Base-by-base conservation (phyloP, 2,329 filamentous ascomycete species). In the Exophiala oligosperma region DNA sequence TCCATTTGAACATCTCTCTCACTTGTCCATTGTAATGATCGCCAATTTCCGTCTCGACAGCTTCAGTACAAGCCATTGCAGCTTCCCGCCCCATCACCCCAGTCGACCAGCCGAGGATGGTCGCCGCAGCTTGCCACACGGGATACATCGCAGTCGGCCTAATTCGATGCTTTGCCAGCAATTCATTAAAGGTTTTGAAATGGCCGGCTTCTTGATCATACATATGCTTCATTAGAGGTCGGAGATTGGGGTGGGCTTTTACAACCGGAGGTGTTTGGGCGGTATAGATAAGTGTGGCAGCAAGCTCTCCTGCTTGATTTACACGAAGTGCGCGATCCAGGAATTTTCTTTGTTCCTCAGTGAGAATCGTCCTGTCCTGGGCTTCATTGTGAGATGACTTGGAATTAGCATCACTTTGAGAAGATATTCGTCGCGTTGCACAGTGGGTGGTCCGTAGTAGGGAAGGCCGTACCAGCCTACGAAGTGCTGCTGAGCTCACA, bases 31-130 rank as follows among this genome's bases (percentile, higher is more conserved):
- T 97, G 73, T 99, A 99, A 76, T 99, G 94, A 28, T 86, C 86
- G 2, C 94, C 94, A 63, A 99, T 99, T 78, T 97, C 94, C 5
- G 93, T 99, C 80, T 99, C 94, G 1, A 99, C 93, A 1, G 94
- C 94, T 76, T 99, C 94, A 0, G 94, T 97, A 72, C 94, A 99
- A 11, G 94, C 94, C 94, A 99, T 99, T 37, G 94, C 93, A 1
- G 93, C 92, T 76, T 97, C 92, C 49, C 91, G 84, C 0, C 94
- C 92, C 81, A 99, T 82, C 43, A 94, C 76, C 0, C 90, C 94
- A 0, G 94, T 99, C 3, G 84, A 83, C 92, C 94, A 97, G 17
- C 94, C 94, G 6, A 99, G 76, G 0, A 88, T 84, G 0, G 89
- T 88, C 1, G 94, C 90, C 9, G 92, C 85, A 6, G 86, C 80